Base-by-base conservation (phyloP, 495 filamentous ascomycete genomes). In the Venustampulla echinocandica region DNA sequence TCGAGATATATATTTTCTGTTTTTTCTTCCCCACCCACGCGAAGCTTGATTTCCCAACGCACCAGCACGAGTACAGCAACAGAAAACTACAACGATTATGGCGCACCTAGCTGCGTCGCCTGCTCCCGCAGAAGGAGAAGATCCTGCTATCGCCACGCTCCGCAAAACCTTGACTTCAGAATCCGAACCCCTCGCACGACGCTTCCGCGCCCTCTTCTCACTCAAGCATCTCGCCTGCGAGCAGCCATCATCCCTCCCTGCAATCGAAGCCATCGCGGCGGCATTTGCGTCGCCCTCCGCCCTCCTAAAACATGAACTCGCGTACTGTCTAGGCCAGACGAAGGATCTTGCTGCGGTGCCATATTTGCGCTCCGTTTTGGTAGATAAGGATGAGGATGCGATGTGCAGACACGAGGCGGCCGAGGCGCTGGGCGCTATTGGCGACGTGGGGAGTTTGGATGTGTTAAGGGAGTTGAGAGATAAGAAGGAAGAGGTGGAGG, bases 341-440 rank as follows among this genome's bases (percentile, higher is more conserved):
- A 76, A 76, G 33, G 85, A 95, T 58, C 57, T 67, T 13, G 80
- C 83, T 17, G 82, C 90, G 4, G 75, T 87, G 2, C 73, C 86
- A 1, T 79, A 77, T 60, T 71, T 99, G 39, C 77, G 82, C 42
- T 62, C 73, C 13, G 84, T 94, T n/a, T 69, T 99, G 46, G 75
- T 83, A 56, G 79, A 97, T 60, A 62, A 74, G 38, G 53, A 75
- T 17, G 87, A 97, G 65, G 90, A 95, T 70, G 64, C 81, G 33
- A 99, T 99, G 89, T 93, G 87, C 60, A 76, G 92, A 55, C 92
- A 99, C 55, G 92, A 99, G 68, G 90, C 92, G 4, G 92, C 89
- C 2, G 92, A 99, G 73, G 92, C 90, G 15, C 71, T 99, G 18
- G 92, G 89, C 3, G 93, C 92, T 19, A 70, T 99, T 40, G 87